phyloP scores from a whole-genome alignment of 306 rosid species.

The Vachellia collinsii region DNA sequence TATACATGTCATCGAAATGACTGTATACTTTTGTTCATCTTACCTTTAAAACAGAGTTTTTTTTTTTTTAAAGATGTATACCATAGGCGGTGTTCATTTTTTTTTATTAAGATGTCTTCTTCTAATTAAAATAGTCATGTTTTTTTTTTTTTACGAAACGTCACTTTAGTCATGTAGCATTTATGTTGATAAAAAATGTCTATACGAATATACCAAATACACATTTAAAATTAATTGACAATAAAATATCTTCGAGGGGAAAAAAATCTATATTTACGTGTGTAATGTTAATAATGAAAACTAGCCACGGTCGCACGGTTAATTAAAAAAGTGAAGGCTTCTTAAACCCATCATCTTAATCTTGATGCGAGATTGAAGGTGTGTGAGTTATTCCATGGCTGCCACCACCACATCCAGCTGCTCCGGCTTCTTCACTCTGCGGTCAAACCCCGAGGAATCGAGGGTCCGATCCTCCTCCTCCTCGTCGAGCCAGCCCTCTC shows the following conservation, averaged over 20 bases:
- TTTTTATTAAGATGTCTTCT: no score
- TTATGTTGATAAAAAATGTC: no score
- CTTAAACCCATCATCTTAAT: constrained; percentile 29
- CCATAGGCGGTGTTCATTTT: neutral
- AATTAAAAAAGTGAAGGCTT: constrained; percentile 31
- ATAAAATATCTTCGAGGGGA: neutral
- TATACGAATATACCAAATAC: neutral
- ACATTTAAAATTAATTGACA: neutral
- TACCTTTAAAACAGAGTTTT: neutral
- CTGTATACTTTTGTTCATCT: neutral
- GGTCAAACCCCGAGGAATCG: constrained; percentile 45
- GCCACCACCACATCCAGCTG: constrained; percentile 59
- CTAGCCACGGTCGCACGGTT: neutral
- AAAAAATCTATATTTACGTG: neutral
- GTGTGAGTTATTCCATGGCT: constrained; percentile 56
- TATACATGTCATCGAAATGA: neutral
- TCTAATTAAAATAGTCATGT: no score
- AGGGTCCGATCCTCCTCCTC: constrained; percentile 47
- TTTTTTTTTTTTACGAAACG: no score
- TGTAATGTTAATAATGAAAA: neutral
- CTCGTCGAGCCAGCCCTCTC: constrained; percentile 39
- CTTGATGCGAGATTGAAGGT: constrained; percentile 10
- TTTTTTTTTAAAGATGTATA: no score
- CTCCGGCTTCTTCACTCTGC: constrained; percentile 54
- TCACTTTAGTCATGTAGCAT: no score